These are phyloP conservation scores for Eutrema yunnanense DNA, from an alignment of 345 rosid species.

Conservation along the genomic window DNA sequence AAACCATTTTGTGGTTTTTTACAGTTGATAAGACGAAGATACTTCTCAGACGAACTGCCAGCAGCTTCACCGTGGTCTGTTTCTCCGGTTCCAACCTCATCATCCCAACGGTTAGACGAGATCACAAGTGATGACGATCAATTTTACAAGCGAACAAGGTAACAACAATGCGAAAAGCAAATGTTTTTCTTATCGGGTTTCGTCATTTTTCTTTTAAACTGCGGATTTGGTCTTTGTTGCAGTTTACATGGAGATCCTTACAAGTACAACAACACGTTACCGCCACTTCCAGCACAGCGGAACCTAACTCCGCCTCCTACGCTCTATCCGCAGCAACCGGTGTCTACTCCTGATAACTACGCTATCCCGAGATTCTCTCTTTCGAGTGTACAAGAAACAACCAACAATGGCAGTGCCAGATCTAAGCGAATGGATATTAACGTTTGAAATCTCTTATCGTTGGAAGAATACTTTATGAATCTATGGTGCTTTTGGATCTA, in stretches of 20 bases:
- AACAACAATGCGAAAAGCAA: not conserved
- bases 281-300: conserved; percentile 89
- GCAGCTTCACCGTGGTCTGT: conserved; percentile 69
- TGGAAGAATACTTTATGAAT: conserved; percentile 7
- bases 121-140: conserved; percentile 62
- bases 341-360: conserved; percentile 59
- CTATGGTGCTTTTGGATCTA: conserved; percentile 2
- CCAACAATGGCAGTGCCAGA: conserved; percentile 44
- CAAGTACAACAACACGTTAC: conserved; percentile 66
- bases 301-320: conserved; percentile 98
- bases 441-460: conserved; percentile 34
- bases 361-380: conserved; percentile 65
- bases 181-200: not conserved
- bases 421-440: conserved; percentile 84
- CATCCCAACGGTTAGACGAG: conserved; percentile 73
- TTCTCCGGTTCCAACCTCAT: conserved; percentile 43
- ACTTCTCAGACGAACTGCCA: conserved; percentile 81
- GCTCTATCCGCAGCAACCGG: conserved; percentile 91
- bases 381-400: conserved; percentile 46
- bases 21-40: conserved; percentile 96
- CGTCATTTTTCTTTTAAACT: not conserved
- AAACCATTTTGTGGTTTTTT: not conserved
- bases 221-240: conserved; percentile 26
- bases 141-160: conserved; percentile 59
- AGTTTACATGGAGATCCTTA: conserved; percentile 55